phyloP scores from a whole-genome alignment of 2,329 filamentous ascomycete genomes.

The Ceratocystis ficicola region DNA sequence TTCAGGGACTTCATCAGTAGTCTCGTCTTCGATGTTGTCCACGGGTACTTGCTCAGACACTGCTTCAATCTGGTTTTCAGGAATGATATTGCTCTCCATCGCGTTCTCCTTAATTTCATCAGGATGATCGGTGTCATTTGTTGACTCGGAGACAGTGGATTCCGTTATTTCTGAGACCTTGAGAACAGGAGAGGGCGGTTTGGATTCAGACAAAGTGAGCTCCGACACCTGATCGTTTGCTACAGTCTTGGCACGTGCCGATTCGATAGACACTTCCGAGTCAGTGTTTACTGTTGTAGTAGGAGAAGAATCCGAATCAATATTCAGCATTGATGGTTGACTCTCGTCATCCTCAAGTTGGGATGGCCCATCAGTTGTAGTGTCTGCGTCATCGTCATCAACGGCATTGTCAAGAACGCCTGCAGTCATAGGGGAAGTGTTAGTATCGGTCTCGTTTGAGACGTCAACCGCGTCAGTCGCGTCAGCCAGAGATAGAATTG shows the following conservation, averaged over 20 bases:
- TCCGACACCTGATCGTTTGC: conserved; percentile 38
- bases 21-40: conserved; percentile 14
- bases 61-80: background rate
- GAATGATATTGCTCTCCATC: background rate
- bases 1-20: conserved; percentile 1
- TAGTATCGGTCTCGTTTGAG: conserved; percentile 23
- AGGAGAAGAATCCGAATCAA: conserved; percentile 26
- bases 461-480: background rate
- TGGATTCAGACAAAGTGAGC: conserved; percentile 43
- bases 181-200: conserved; percentile 43
- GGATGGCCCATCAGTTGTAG: conserved; percentile 25
- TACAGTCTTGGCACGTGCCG: conserved; percentile 29
- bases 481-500: background rate
- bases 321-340: conserved; percentile 31
- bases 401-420: background rate
- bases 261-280: conserved; percentile 43
- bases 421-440: conserved; percentile 10
- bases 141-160: conserved; percentile 51
- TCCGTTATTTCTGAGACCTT: conserved; percentile 45
- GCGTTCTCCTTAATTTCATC: conserved; percentile 29
- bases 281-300: conserved; percentile 33
- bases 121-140: conserved; percentile 44
- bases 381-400: conserved; percentile 24
- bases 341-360: conserved; percentile 26
- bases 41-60: conserved; percentile 9